A percentile compares a stretch with the other conserved stretches of the same genome.
These are phyloP conservation scores for Arthrobotrys megalospora DNA, from an alignment of 2,329 filamentous ascomycete genomes.

Conservation along the genomic window DNA sequence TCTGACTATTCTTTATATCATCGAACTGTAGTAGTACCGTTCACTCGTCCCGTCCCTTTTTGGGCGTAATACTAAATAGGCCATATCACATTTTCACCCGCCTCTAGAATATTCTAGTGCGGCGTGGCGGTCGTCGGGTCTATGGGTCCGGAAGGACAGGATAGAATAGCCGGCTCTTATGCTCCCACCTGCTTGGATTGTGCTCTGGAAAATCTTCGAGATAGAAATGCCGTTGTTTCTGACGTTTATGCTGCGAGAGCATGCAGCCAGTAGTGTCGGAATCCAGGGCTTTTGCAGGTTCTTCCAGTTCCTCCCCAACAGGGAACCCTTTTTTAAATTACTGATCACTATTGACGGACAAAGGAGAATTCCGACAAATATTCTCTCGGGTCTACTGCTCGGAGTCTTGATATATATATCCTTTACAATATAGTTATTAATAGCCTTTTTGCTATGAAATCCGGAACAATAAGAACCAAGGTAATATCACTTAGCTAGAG, in stretches of 20 bases:
- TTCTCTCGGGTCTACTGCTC: not conserved
- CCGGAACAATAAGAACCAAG: not conserved
- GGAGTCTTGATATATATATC: not conserved
- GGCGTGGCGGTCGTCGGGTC: conserved; percentile 23
- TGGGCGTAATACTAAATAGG: not conserved
- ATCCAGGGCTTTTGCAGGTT: not conserved
- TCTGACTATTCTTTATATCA: conserved; percentile 27
- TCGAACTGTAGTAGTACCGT: conserved; percentile 3
- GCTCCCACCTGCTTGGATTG: conserved; percentile 8
- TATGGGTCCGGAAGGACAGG: conserved; percentile 49
- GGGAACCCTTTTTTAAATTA: not conserved
- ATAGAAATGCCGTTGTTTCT: not conserved
- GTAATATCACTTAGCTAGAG: not conserved
- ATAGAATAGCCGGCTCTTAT: conserved; percentile 34
- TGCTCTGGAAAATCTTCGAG: conserved; percentile 1
- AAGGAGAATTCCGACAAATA: not conserved
- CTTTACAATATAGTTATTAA: not conserved
- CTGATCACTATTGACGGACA: not conserved
- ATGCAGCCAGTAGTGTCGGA: not conserved
- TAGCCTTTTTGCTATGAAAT: not conserved
- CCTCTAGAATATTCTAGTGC: conserved; percentile 44
- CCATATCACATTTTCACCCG: conserved; percentile 18
- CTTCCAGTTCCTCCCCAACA: not conserved
- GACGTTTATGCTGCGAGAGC: not conserved
- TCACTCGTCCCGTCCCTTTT: conserved; percentile 4